Conservation (phyloP, 371 early-diverging fungal genomes). For the Lichtheimia hyalospora region DNA sequence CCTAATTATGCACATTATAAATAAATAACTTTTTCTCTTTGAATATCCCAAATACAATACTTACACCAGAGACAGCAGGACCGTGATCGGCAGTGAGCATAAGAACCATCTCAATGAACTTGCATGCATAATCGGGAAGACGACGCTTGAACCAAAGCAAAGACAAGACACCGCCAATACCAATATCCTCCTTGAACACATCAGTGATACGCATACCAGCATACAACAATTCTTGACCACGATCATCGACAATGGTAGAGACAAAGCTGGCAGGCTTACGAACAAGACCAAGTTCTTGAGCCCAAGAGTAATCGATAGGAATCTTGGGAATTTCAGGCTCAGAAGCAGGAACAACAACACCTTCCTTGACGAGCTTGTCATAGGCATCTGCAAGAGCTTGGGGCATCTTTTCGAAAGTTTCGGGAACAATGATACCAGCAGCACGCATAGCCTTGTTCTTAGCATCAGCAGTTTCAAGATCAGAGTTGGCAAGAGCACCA, state of each 20-base stretch:
- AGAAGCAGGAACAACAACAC: constrained; percentile 65
- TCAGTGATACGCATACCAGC: constrained; percentile 98
- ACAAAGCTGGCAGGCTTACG: constrained; percentile 98
- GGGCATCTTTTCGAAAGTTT: constrained; percentile 95
- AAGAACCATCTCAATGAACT: constrained; percentile 98
- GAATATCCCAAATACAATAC: constrained; percentile 6
- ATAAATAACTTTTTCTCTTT: neutral
- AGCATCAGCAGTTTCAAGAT: constrained; percentile 94
- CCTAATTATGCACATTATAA: constrained; percentile 38
- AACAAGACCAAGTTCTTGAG: constrained; percentile 96
- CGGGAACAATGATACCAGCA: constrained; percentile 92
- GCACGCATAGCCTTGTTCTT: constrained; percentile 90
- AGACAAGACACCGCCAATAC: constrained; percentile 96
- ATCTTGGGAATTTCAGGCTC: constrained; percentile 98
- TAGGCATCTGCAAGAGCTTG: constrained; percentile 77
- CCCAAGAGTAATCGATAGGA: constrained; percentile 98
- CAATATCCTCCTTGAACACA: constrained; percentile 97
- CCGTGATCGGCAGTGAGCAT: constrained; percentile 99
- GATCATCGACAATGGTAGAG: constrained; percentile 97
- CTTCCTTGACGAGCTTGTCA: constrained; percentile 72
- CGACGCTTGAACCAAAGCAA: constrained; percentile 98
- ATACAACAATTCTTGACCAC: constrained; percentile 97
- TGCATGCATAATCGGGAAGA: constrained; percentile 91
- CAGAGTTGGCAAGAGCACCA: constrained; percentile 95
- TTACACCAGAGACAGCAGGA: constrained; percentile 68